Percentiles rank a stretch among this genome's conserved stretches.
phyloP scores from a whole-genome alignment of 768 basidiomycete genomes.

The Cystobasidium onofrii region DNA sequence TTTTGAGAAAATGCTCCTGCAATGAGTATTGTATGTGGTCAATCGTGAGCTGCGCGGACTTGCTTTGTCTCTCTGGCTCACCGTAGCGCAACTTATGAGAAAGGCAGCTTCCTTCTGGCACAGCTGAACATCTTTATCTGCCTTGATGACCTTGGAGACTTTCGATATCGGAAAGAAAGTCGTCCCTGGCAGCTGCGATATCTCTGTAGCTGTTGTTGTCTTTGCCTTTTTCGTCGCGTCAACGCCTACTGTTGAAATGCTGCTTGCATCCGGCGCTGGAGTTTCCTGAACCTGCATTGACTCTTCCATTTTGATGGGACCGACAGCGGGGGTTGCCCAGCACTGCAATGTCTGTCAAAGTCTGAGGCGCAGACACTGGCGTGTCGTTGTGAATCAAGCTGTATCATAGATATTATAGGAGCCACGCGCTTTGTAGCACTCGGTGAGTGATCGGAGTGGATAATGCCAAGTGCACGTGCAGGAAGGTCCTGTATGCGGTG shows the following conservation, averaged over 20 bases:
- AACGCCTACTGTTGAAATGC: neutral
- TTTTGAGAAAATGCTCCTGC: conserved; percentile 47
- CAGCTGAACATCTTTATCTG: conserved; percentile 47
- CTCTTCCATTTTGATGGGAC: too few relatives aligned
- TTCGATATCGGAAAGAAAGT: conserved; percentile 44
- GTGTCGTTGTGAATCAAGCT: too few relatives aligned
- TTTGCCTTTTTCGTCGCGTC: conserved; percentile 4
- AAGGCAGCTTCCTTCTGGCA: conserved; percentile 47
- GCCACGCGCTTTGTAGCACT: too few relatives aligned
- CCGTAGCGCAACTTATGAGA: conserved; percentile 46
- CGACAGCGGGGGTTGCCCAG: too few relatives aligned
- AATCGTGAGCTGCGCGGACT: neutral
- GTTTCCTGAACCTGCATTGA: neutral
- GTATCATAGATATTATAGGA: too few relatives aligned
- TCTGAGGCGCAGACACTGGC: too few relatives aligned
- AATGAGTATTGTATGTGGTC: too few relatives aligned
- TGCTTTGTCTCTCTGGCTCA: conserved; percentile 34
- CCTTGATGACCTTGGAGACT: conserved; percentile 46
- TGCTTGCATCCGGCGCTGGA: neutral
- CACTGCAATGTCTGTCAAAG: too few relatives aligned
- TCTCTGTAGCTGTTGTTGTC: neutral
- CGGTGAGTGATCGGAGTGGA: too few relatives aligned
- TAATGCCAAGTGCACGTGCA: too few relatives aligned
- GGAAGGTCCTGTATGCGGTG: too few relatives aligned
- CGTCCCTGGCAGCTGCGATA: conserved; percentile 38